phyloP scores from a whole-genome alignment of 345 rosid genomes.

The Dipteronia sinensis region DNA sequence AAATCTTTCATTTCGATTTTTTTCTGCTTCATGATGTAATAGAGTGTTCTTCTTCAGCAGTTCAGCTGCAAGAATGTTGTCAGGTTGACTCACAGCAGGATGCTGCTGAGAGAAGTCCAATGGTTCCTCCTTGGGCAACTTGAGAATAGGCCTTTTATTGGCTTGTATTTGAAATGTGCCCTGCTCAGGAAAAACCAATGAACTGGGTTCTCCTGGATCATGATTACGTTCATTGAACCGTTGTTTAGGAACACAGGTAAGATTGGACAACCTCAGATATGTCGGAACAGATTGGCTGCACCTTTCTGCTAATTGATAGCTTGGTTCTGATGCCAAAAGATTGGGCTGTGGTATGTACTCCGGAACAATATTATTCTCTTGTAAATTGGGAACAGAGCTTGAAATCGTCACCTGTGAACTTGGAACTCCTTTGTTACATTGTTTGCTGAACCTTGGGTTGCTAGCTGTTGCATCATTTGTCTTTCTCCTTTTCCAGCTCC shows the following conservation, averaged over 20 bases:
- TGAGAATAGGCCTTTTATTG: slow-evolving; percentile 16
- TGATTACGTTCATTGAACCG: background rate
- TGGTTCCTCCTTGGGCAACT: slow-evolving; percentile 30
- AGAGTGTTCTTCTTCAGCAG: slow-evolving; percentile 4
- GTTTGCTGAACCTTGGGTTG: slow-evolving; percentile 7
- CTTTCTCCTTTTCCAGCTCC: slow-evolving; percentile 27
- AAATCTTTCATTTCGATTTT: background rate
- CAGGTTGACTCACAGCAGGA: slow-evolving; percentile 15
- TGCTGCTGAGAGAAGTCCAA: slow-evolving; percentile 15
- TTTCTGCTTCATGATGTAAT: slow-evolving; percentile 9
- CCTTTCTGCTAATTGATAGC: background rate
- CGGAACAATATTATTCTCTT: background rate
- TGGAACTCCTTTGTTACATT: background rate
- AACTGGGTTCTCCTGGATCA: slow-evolving; percentile 9
- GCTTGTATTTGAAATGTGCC: slow-evolving; percentile 14
- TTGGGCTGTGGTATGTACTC: slow-evolving; percentile 5
- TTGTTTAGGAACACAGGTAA: slow-evolving; percentile 4
- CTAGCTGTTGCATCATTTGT: background rate
- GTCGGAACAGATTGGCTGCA: slow-evolving; percentile 6
- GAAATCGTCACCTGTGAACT: slow-evolving; percentile 6
- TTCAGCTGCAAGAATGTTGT: background rate
- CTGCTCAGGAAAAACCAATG: slow-evolving; percentile 1
- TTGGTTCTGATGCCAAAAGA: slow-evolving; percentile 6
- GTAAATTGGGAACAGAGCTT: slow-evolving; percentile 7
- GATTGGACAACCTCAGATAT: background rate